Evolutionary conservation across 441 rosid species (phyloP).

Genomic region (Viola pubescens): DNA sequence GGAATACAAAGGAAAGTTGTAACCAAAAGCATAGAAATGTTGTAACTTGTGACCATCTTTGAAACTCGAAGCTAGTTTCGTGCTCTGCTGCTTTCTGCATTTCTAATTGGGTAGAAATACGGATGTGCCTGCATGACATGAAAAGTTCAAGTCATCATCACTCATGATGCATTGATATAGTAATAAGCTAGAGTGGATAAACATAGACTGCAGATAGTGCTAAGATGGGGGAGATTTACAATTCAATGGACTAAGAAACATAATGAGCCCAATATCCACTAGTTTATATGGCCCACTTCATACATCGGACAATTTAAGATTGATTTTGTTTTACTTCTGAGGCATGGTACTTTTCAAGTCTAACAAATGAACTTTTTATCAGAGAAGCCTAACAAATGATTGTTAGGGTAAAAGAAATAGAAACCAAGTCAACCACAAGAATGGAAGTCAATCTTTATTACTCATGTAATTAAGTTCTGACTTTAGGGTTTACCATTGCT

Average conservation of each 20-base stretch:
- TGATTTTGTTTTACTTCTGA: too few species aligned
- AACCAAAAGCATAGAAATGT: conserved; percentile 12
- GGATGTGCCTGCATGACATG: conserved; percentile 52
- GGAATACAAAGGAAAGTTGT: conserved; percentile 17
- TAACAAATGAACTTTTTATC: too few species aligned
- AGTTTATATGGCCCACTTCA: too few species aligned
- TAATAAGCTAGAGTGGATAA: background rate
- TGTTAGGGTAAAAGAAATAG: too few species aligned
- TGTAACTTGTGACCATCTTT: conserved; percentile 15
- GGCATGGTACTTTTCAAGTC: background rate
- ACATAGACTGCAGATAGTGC: background rate
- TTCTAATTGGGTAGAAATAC: conserved; percentile 71
- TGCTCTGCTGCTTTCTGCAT: conserved; percentile 78
- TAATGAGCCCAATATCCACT: too few species aligned
- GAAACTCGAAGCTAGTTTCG: conserved; percentile 33
- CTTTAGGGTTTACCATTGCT: conserved; percentile 61
- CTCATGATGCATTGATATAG: background rate
- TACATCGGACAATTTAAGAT: too few species aligned
- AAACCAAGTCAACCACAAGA: too few species aligned
- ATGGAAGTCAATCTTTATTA: too few species aligned
- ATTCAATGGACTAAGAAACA: too few species aligned
- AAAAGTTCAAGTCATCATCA: background rate
- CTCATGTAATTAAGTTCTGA: too few species aligned
- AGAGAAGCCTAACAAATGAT: background rate
- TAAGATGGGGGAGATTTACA: too few species aligned